Percentiles rank a stretch among this genome's conserved stretches.
Evolutionary conservation across 768 basidiomycete species (phyloP).

Genomic region (Tricholoma terreum): DNA sequence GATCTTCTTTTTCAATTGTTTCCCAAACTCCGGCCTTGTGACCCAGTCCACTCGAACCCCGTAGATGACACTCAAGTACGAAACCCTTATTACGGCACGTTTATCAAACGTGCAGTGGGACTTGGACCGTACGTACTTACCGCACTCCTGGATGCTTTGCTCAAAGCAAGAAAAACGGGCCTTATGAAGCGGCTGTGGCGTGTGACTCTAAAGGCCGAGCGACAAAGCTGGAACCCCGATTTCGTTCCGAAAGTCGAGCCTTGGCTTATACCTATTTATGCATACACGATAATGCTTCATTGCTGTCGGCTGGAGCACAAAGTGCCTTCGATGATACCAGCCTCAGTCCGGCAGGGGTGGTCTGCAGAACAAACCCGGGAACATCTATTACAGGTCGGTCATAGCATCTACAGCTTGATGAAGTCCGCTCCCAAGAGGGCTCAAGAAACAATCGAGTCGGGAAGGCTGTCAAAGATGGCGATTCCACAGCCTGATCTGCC

Average conservation of each 20-base stretch:
- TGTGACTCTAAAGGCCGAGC: conserved; percentile 58
- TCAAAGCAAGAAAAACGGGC: conserved; percentile 50
- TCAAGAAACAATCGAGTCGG: not conserved
- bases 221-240: conserved; percentile 41
- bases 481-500: conserved; percentile 53
- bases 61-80: conserved; percentile 15
- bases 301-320: conserved; percentile 49
- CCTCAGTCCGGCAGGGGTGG: conserved; percentile 3
- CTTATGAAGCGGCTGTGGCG: conserved; percentile 64
- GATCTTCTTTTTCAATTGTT: conserved; percentile 51
- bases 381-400: conserved; percentile 8
- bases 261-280: conserved; percentile 64
- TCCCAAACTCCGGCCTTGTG: conserved; percentile 48
- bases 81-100: conserved; percentile 19
- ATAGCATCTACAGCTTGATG: conserved; percentile 2
- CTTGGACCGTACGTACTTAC: conserved; percentile 64
- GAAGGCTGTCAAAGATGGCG: not conserved
- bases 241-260: conserved; percentile 30
- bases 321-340: conserved; percentile 15
- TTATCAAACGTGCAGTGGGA: conserved; percentile 38
- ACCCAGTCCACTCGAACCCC: not conserved
- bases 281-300: conserved; percentile 72
- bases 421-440: not conserved
- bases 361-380: conserved; percentile 2
- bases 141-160: conserved; percentile 55